A percentile compares a stretch with the other conserved stretches of the same genome.
phyloP scores from a whole-genome alignment of 805 yeast genomes.

The Pichia membranifaciens region DNA sequence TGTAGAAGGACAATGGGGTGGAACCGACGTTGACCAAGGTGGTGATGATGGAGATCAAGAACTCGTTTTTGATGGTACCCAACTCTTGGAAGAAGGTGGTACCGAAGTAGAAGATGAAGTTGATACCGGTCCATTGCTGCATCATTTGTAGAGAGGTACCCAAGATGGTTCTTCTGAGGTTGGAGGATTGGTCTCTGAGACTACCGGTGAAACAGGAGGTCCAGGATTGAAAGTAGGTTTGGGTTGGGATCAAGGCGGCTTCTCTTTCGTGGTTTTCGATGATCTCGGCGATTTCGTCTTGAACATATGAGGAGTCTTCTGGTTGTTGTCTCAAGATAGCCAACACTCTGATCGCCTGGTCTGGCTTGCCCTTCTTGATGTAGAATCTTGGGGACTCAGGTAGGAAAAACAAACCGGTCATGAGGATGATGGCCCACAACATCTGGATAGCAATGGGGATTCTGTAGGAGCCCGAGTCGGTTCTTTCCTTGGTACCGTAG shows the following conservation, averaged over 20 bases:
- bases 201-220: conserved; percentile 39
- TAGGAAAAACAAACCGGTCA: conserved; percentile 55
- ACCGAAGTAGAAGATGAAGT: conserved; percentile 71
- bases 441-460: conserved; percentile 72
- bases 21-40: conserved; percentile 47
- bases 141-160: conserved; percentile 42
- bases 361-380: conserved; percentile 50
- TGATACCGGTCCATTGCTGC: conserved; percentile 76
- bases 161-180: conserved; percentile 38
- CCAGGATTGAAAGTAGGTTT: conserved; percentile 37
- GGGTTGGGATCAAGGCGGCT: conserved; percentile 29
- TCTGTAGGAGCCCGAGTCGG: conserved; percentile 56
- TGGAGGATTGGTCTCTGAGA: conserved; percentile 32
- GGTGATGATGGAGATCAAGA: conserved; percentile 47
- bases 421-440: conserved; percentile 58
- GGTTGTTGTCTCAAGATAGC: conserved; percentile 50
- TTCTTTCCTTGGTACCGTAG: conserved; percentile 55
- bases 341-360: conserved; percentile 52
- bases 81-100: conserved; percentile 56
- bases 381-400: conserved; percentile 76
- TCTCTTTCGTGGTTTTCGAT: conserved; percentile 48
- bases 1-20: conserved; percentile 50
- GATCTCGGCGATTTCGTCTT: conserved; percentile 46
- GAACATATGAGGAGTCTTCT: conserved; percentile 38
- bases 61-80: conserved; percentile 43